Percentiles rank a stretch among this genome's conserved stretches.
phyloP scores from a whole-genome alignment of 2,329 filamentous ascomycete genomes.

The Aureobasidium musti region DNA sequence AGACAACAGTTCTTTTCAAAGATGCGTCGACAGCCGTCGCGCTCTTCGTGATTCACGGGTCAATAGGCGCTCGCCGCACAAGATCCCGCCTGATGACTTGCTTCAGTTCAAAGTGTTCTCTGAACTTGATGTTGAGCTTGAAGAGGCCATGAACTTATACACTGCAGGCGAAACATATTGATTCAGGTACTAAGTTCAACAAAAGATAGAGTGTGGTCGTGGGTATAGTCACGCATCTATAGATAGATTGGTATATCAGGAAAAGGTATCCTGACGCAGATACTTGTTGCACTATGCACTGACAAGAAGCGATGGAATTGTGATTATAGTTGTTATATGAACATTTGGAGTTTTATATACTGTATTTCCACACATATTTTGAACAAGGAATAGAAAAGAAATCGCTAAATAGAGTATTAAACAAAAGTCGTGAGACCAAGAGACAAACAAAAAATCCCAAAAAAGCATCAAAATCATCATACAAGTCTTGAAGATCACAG shows the following conservation, averaged over 20 bases:
- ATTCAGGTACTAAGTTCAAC: background rate
- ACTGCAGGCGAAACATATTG: background rate
- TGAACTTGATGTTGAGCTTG: background rate
- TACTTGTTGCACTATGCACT: no score
- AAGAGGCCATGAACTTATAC: background rate
- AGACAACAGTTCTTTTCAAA: no score
- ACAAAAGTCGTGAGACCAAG: background rate
- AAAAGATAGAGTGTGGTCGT: background rate
- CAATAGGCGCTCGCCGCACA: background rate
- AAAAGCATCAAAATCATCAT: background rate
- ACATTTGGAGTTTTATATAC: background rate
- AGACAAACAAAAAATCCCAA: background rate
- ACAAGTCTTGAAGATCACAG: background rate
- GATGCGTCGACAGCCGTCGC: no score
- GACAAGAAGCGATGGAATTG: background rate
- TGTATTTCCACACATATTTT: background rate
- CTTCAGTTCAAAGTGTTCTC: background rate
- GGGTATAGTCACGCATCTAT: background rate
- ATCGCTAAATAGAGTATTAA: conserved; percentile 16
- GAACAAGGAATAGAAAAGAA: background rate
- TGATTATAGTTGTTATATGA: background rate
- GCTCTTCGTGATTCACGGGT: background rate
- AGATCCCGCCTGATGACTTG: background rate
- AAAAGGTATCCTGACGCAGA: no score
- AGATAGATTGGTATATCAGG: background rate